phyloP scores from a whole-genome alignment of 345 rosid genomes.

The Nephelium lappaceum region DNA sequence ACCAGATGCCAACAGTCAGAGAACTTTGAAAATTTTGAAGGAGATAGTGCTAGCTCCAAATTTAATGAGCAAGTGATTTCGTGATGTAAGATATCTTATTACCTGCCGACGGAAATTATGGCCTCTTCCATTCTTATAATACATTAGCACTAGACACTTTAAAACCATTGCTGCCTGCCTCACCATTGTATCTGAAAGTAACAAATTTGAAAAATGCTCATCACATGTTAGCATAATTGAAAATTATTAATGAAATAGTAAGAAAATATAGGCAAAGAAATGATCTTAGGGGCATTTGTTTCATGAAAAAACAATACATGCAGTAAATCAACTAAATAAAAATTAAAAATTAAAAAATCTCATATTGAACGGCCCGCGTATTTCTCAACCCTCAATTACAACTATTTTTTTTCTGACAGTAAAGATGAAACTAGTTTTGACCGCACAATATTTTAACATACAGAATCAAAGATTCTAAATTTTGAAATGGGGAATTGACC shows the following conservation, averaged over 20 bases:
- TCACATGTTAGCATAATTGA: not conserved
- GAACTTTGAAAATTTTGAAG: constrained; percentile 1
- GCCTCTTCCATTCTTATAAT: constrained; percentile 58
- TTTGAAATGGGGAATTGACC: not conserved
- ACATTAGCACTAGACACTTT: constrained; percentile 58
- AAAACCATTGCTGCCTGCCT: constrained; percentile 58
- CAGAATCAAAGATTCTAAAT: not conserved
- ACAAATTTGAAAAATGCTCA: not conserved
- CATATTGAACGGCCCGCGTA: not conserved
- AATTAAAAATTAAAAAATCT: not conserved
- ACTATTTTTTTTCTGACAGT: constrained; percentile 1
- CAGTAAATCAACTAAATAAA: not conserved
- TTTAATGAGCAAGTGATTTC: not conserved
- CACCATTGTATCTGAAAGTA: constrained; percentile 54
- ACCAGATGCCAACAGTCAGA: constrained; percentile 17
- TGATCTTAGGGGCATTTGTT: not conserved
- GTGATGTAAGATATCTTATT: not conserved
- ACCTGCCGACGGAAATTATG: constrained; percentile 62
- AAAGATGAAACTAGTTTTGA: not conserved
- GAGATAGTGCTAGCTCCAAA: not conserved
- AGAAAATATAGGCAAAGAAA: not conserved
- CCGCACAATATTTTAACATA: not conserved
- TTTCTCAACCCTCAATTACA: not conserved
- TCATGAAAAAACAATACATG: not conserved
- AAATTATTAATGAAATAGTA: not conserved